Percentiles rank a stretch among this genome's conserved stretches.
Conservation (phyloP, 306 rosid species). For the Vicia villosa region DNA sequence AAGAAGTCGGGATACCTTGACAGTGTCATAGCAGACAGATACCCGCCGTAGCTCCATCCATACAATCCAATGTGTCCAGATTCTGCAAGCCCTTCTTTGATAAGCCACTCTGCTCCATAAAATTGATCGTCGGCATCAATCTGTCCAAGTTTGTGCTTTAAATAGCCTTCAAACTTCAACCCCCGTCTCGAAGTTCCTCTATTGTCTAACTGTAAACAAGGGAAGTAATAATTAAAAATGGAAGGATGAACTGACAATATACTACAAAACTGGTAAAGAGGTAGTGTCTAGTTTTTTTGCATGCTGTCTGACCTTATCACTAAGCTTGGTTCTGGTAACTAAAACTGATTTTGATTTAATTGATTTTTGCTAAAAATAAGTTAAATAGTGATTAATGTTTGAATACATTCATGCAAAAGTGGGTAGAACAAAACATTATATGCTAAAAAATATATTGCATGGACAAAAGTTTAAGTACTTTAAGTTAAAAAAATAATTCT, state of each 20-base stretch:
- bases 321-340: not conserved
- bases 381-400: not conserved
- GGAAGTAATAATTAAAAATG: conserved; percentile 13
- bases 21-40: conserved; percentile 81
- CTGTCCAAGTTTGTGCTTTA: conserved; percentile 65
- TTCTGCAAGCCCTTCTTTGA: conserved; percentile 73
- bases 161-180: conserved; percentile 73
- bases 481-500: not conserved
- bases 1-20: conserved; percentile 75
- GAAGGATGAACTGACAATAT: conserved; percentile 20
- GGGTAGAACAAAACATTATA: not conserved
- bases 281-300: not conserved
- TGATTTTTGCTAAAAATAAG: not conserved
- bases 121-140: conserved; percentile 87
- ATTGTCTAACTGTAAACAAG: conserved; percentile 75
- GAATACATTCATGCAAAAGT: not conserved
- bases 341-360: not conserved
- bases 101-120: conserved; percentile 90
- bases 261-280: conserved; percentile 8
- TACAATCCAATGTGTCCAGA: conserved; percentile 80
- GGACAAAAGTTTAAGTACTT: not conserved
- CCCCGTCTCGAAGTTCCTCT: conserved; percentile 94
- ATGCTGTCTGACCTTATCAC: not conserved
- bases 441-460: not conserved
- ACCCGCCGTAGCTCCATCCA: conserved; percentile 99